Evolutionary conservation across 139 green algal genomes (phyloP).

Genomic region (Chlamydomonas applanata): DNA sequence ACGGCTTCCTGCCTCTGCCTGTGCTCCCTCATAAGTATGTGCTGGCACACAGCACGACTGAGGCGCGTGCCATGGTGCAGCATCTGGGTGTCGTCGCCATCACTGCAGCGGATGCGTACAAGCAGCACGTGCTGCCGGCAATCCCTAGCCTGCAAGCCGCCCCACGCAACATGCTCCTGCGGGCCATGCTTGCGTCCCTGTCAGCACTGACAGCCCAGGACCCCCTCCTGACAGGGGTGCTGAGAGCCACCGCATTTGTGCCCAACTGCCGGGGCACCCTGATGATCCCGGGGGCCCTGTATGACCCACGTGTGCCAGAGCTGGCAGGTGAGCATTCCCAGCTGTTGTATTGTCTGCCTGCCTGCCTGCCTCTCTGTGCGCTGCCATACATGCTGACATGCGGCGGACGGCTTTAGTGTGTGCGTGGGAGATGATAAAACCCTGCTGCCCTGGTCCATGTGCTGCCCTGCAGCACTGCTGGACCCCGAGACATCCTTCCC

Average conservation of each 20-base stretch:
- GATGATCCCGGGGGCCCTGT: slow-evolving; percentile 43
- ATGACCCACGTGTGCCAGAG: slow-evolving; percentile 68
- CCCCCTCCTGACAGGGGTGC: slow-evolving; percentile 21
- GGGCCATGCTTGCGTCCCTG: slow-evolving; percentile 14
- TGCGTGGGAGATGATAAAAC: too few relatives aligned
- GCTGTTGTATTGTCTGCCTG: too few relatives aligned
- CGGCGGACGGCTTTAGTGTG: too few relatives aligned
- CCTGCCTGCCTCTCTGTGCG: too few relatives aligned
- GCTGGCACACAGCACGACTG: not conserved
- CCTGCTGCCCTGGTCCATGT: too few relatives aligned
- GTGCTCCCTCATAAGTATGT: slow-evolving; percentile 12
- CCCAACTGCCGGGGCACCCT: slow-evolving; percentile 40
- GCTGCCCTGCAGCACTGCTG: slow-evolving; percentile 41
- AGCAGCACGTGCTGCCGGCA: slow-evolving; percentile 22
- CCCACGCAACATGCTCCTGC: slow-evolving; percentile 22
- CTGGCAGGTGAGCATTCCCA: slow-evolving; percentile 25
- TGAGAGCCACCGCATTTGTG: not conserved
- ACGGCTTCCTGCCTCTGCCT: too few relatives aligned
- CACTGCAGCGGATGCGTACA: slow-evolving; percentile 33
- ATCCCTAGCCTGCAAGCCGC: not conserved
- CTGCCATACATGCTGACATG: too few relatives aligned
- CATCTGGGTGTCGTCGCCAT: slow-evolving; percentile 37
- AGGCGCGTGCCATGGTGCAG: slow-evolving; percentile 1
- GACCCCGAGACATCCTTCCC: slow-evolving; percentile 56
- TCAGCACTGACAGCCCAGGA: slow-evolving; percentile 2